Conservation (phyloP, 1,139 yeast species). For the Yamadazyma taylorii region DNA sequence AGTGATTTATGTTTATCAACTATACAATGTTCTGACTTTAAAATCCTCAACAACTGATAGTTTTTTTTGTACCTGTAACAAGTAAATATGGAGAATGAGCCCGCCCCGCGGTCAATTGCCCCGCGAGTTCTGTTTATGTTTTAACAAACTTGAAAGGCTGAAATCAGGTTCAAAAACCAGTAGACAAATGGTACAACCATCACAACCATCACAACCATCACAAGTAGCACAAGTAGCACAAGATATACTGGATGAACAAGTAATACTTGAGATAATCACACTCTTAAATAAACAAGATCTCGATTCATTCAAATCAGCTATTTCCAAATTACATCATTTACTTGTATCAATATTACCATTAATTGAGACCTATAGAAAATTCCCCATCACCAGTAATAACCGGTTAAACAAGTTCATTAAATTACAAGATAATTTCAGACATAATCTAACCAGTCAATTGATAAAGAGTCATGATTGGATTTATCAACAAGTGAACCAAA, state of each 20-base stretch:
- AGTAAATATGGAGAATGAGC: no score
- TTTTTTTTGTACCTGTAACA: no score
- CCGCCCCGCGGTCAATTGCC: no score
- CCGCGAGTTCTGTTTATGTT: no score
- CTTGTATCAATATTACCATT: slow-evolving; percentile 22
- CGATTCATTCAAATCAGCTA: neutral
- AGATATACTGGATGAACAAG: neutral
- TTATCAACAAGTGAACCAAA: slow-evolving; percentile 5
- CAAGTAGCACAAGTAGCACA: no score
- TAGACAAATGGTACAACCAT: no score
- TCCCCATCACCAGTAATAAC: slow-evolving; percentile 9
- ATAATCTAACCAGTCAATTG: slow-evolving; percentile 45
- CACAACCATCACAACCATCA: no score
- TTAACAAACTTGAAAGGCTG: no score
- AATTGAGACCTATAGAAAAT: slow-evolving; percentile 21
- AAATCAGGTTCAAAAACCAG: no score
- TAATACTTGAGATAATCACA: neutral
- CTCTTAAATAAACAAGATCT: neutral
- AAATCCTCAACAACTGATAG: no score
- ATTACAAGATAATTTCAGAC: slow-evolving; percentile 54
- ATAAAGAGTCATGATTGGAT: slow-evolving; percentile 26
- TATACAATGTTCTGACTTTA: no score
- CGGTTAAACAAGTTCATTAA: slow-evolving; percentile 37
- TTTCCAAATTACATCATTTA: neutral
- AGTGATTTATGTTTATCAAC: no score